Evolutionary conservation across 345 rosid species (phyloP).

Genomic region (Boechera divaricarpa): DNA sequence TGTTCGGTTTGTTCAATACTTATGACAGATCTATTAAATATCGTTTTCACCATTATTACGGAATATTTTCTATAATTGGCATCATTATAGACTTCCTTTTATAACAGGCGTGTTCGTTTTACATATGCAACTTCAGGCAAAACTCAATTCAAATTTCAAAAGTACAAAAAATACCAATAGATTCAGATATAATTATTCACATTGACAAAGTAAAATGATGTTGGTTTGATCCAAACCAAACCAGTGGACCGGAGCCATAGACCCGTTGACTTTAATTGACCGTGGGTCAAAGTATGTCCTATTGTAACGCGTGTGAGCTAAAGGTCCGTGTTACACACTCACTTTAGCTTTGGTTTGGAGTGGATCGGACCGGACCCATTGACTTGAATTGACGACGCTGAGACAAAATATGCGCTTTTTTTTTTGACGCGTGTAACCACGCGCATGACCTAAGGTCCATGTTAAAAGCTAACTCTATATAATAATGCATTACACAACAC

Average conservation of each 20-base stretch:
- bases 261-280: neutral
- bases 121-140: constrained; percentile 18
- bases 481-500: constrained; percentile 7
- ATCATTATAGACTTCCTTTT: constrained; percentile 32
- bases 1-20: constrained; percentile 29
- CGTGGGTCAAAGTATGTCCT: neutral
- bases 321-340: too few species aligned
- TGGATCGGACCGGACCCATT: constrained; percentile 25
- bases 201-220: constrained; percentile 6
- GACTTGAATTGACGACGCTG: neutral
- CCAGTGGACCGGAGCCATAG: constrained; percentile 20
- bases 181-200: constrained; percentile 1
- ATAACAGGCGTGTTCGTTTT: constrained; percentile 29
- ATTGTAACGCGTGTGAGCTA: too few species aligned
- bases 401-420: neutral
- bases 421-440: constrained; percentile 27
- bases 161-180: neutral
- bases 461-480: constrained; percentile 23
- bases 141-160: constrained; percentile 37
- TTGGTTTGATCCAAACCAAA: constrained; percentile 15
- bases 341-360: constrained; percentile 7
- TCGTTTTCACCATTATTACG: constrained; percentile 34
- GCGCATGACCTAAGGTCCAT: constrained; percentile 24
- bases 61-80: constrained; percentile 38
- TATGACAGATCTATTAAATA: constrained; percentile 22